Base-by-base conservation (phyloP, 2,329 filamentous ascomycete genomes). In the Fusarium burgessii region DNA sequence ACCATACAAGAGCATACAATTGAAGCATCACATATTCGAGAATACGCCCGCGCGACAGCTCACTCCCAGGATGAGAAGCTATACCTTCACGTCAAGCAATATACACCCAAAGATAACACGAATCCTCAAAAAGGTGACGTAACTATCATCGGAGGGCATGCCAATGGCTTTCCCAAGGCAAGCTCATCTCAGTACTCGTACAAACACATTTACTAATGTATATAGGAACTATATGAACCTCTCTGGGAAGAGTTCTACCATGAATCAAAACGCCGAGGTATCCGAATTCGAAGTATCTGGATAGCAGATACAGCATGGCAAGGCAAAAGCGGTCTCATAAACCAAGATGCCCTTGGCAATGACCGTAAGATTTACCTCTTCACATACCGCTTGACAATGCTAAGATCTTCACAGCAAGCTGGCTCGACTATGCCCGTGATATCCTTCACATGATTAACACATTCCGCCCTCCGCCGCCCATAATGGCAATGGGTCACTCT, bases 121-220 rank as follows among this genome's bases (percentile, higher is more conserved):
- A 80, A 83, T 27, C 92, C 93, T 0, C 85, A 89, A 68, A 88
- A 89, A 2, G 93, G 93, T 36, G 93, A 96, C 80, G 84, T 98
- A 12, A 98, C 94, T 23, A 90, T 98, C 63, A 90, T 98, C 59
- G 94, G 88, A 14, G 91, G 92, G 7, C 95, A 98, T 82, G 95
- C 94, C 52, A 98, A 98, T 83, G 95, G 92, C 14, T 97, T 98
- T 73, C 92, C 93, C 14, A 98, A 98, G 87, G 93, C 93, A 79
- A 18, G 7, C 7, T 3, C 10, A 14, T 7, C 10, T 27, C 18
- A 3, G 8, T 27, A 5, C 11, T 29, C 11, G 9, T 20, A 12
- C 10, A 27, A 5, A 27, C 18, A 40, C 9, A 3, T 40, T 61
- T 27, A 72, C 11, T 36, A 27, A 14, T 51, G 7, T 49, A 3